Evolutionary conservation across 306 rosid genomes (phyloP).

Genomic region (Lotus japonicus): DNA sequence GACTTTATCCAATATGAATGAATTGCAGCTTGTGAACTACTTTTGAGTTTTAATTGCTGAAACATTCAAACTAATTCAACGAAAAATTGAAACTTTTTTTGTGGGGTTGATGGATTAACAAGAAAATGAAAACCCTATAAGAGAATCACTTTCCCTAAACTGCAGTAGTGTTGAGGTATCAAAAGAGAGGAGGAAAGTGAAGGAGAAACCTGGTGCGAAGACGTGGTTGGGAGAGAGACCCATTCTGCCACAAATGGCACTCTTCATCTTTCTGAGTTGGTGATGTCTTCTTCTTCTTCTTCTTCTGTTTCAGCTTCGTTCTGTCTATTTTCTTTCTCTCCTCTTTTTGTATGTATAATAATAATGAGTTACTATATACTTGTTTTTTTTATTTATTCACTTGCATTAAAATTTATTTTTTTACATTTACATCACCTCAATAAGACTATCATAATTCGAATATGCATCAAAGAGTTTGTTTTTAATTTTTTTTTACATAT

Average conservation of each 20-base stretch:
- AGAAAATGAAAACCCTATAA: neutral
- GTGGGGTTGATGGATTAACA: neutral
- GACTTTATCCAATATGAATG: neutral
- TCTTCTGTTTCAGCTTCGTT: no score
- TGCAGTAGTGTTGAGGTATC: neutral
- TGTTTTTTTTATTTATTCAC: no score
- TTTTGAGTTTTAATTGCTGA: neutral
- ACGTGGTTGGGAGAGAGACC: conserved; percentile 56
- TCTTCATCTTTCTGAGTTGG: conserved; percentile 40
- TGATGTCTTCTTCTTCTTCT: neutral
- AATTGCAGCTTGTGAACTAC: conserved; percentile 6
- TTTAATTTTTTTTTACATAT: no score
- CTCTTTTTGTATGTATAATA: no score
- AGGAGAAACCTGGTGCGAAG: conserved; percentile 46
- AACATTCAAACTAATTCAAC: neutral
- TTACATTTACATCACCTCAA: no score
- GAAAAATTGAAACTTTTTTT: neutral
- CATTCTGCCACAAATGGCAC: conserved; percentile 55
- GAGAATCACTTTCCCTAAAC: neutral
- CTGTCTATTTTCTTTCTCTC: no score
- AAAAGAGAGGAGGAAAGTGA: neutral
- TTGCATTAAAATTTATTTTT: no score
- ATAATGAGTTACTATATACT: no score
- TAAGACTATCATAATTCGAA: no score
- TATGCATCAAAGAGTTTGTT: no score